Evolutionary conservation across 192 early-diverging fungal genomes (phyloP).

Genomic region (Spizellomyces punctatus): DNA sequence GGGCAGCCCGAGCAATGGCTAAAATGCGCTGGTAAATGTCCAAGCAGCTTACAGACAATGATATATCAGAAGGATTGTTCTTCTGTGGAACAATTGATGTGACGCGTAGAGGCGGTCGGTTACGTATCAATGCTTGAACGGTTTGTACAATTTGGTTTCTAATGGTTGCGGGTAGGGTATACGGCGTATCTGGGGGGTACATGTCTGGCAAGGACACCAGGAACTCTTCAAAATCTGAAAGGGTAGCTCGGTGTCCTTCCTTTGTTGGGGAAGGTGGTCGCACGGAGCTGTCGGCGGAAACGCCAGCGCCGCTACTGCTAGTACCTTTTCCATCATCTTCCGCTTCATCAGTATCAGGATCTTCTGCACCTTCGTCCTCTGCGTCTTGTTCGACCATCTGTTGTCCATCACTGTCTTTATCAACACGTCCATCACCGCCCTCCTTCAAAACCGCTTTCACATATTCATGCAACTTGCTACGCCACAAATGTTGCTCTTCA

Average conservation of each 20-base stretch:
- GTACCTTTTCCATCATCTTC: not conserved
- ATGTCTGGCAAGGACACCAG: conserved; percentile 15
- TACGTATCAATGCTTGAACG: conserved; percentile 25
- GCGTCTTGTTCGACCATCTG: not conserved
- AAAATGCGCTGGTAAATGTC: conserved; percentile 23
- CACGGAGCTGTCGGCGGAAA: not conserved
- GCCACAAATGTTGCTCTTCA: conserved; percentile 32
- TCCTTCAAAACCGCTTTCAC: conserved; percentile 25
- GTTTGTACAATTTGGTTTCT: conserved; percentile 37
- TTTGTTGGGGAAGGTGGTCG: not conserved
- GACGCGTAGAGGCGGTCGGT: conserved; percentile 15
- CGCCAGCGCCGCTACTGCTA: not conserved
- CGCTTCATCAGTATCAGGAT: not conserved
- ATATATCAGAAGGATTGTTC: conserved; percentile 15
- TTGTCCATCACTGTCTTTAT: not conserved
- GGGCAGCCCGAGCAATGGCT: conserved; percentile 11
- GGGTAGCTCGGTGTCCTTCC: conserved; percentile 2
- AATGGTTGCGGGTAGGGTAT: conserved; percentile 17
- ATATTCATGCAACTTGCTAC: conserved; percentile 27
- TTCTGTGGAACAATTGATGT: conserved; percentile 4
- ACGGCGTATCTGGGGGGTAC: conserved; percentile 24
- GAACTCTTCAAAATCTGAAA: conserved; percentile 30
- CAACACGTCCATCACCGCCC: conserved; percentile 28
- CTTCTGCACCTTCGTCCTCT: not conserved
- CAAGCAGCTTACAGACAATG: not conserved